Evolutionary conservation across 139 green algal species (phyloP), one percentile per base, ranked within the genome.

Genomic region (Eudorina sp.): DNA sequence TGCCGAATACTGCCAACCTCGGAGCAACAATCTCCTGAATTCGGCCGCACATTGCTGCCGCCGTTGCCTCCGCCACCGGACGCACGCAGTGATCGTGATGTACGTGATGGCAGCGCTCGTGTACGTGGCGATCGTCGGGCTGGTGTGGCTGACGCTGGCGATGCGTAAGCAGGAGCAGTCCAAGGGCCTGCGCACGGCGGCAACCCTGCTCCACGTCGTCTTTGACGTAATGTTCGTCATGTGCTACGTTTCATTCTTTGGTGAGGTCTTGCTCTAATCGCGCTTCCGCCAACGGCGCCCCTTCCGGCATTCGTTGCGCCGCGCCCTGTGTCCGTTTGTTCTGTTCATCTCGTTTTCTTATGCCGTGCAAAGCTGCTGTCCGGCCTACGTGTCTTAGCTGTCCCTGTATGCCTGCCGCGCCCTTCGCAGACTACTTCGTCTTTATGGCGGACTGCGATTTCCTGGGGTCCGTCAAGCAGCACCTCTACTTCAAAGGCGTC

Each of bases 131-230:
- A n/a, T 86, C 3, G 27, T 76, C 9, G 60, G 58, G 8, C 79
- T 86, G 60, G 79, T 27, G 41, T 76, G 60, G 60, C 79, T 86
- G 23, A 86, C 79, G 3, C 25, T 86, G 79, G 79, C 72, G 25
- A 84, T 89, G 84, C 84, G 72, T 25, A 84, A 84, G 72, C 55
- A 76, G 41, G 72, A 84, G 53, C 84, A 89, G 53, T 89, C 84
- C 19, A 83, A 83, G 55, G 55, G 27, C 45, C 70, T 89, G 45
- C 53, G 55, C 21, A 58, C 18, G 29, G 21, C 73, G 5, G 73
- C 84, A 1, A 45, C 14, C 0, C 14, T 40, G 38, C 16, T 89
- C 29, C 84, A 89, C 25, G 48, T 88, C 31, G 34, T 70, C n/a
- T 81, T 53, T 38, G 82, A 88, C 51, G 6, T 81, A 46, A 68